Conservation (phyloP, 139 green algal species). For the Micromonas commoda region DNA sequence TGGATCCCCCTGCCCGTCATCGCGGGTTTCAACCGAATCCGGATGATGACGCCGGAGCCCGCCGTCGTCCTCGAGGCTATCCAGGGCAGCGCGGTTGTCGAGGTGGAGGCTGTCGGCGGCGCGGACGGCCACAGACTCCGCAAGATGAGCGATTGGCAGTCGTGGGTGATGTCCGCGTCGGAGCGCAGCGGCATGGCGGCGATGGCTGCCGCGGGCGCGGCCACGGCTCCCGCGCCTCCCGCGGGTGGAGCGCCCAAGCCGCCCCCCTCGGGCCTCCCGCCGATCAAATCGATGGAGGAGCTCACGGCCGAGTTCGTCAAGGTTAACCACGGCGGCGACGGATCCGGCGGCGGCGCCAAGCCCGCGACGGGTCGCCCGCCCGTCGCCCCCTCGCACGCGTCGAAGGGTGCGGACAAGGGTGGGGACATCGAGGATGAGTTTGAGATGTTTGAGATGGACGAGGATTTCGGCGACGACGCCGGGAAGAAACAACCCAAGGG, state of each 20-base stretch:
- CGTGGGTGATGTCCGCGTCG: conserved; percentile 67
- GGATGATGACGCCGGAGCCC: conserved; percentile 80
- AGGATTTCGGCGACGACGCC: conserved; percentile 44
- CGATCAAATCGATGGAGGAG: too few species aligned
- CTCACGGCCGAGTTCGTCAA: too few species aligned
- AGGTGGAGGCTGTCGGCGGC: conserved; percentile 23
- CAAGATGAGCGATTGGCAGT: conserved; percentile 38
- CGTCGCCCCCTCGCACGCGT: too few species aligned
- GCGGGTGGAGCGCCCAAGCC: too few species aligned
- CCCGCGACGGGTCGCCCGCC: too few species aligned
- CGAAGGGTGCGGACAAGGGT: too few species aligned
- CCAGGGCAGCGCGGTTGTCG: conserved; percentile 43
- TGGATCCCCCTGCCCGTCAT: conserved; percentile 83
- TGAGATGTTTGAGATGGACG: conserved; percentile 58
- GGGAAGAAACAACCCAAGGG: too few species aligned
- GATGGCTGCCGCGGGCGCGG: not conserved
- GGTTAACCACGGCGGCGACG: too few species aligned
- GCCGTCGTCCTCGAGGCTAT: conserved; percentile 65
- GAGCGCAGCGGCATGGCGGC: conserved; percentile 37
- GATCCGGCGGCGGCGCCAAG: too few species aligned
- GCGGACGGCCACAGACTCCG: conserved; percentile 35
- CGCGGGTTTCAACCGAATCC: conserved; percentile 83
- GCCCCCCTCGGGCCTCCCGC: too few species aligned
- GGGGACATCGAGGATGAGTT: conserved; percentile 19
- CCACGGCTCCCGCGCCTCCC: too few species aligned